Evolutionary conservation across 305 asterid genomes (phyloP).

Genomic region (Solanum hybrid): DNA sequence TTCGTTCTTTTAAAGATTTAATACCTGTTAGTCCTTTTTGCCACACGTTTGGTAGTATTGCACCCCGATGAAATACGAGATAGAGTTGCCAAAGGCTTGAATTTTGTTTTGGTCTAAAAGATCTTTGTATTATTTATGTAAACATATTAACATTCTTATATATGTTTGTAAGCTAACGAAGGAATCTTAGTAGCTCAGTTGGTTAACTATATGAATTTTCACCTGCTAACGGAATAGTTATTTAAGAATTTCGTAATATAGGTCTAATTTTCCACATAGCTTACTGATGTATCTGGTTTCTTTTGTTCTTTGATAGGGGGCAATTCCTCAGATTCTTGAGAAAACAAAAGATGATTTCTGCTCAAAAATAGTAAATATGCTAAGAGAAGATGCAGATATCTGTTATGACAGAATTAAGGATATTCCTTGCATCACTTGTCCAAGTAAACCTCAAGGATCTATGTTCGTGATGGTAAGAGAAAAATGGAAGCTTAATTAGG

Average conservation of each 20-base stretch:
- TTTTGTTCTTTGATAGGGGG: slow-evolving; percentile 40
- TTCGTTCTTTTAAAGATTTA: neutral
- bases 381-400: slow-evolving; percentile 41
- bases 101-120: neutral
- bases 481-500: neutral
- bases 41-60: neutral
- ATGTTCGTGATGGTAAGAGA: slow-evolving; percentile 67
- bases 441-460: slow-evolving; percentile 81
- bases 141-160: too few relatives aligned
- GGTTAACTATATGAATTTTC: too few relatives aligned
- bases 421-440: slow-evolving; percentile 64
- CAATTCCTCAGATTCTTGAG: slow-evolving; percentile 45
- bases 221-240: too few relatives aligned
- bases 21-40: neutral
- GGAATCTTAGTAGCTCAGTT: too few relatives aligned
- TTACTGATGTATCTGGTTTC: neutral
- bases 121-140: neutral
- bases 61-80: too few relatives aligned
- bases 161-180: too few relatives aligned
- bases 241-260: neutral
- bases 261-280: neutral
- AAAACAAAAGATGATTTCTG: slow-evolving; percentile 55
- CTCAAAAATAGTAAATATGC: slow-evolving; percentile 26
- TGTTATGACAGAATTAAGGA: slow-evolving; percentile 40
- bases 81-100: neutral